Base-by-base conservation (phyloP, 176 grass and related monocot genomes). In the Oryza glaberrima region DNA sequence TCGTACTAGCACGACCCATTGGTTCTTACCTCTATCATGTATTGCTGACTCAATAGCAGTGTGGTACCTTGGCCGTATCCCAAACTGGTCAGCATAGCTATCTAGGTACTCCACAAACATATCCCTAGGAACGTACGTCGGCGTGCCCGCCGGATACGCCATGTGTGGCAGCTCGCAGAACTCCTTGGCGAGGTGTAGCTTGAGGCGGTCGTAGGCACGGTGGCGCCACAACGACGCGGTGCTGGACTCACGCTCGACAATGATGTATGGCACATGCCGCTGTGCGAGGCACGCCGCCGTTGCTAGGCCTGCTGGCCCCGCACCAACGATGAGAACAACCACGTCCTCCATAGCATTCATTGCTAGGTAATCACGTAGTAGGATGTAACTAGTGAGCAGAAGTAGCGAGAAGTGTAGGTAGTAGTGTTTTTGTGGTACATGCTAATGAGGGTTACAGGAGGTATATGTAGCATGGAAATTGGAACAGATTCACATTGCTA, bases 141-240 rank as follows among this genome's bases (percentile, higher is more conserved):
- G 87, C 0, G 77, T 3, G 0, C 17, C 25, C 0, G 11, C 26
- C 0, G 72, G 87, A 41, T 69, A 83, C 0, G 83, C 5, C 79
- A 77, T 72, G 87, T 72, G 28, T 0, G 85, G 89, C 22, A 91
- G 15, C 47, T 22, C 23, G 28, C 86, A 88, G 17, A 89, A 92
- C 28, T 68, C 72, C 67, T 92, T 89, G 0, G 83, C 83, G 0
- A 92, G 86, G 74, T 92, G 83, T 0, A 92, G 82, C 46, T 83
- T 86, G 2, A 92, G n/a, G 2, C 69, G 82, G 5, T 89, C 83
- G 10, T 92, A 92, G 4, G 86, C 11, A 0, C 78, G 72, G 28
- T 47, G 3, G 32, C 66, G 84, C 90, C 86, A 92, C 7, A 92
- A 44, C 0, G 90, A 86, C 2, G 79, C 86, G 1, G 44, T 76